Evolutionary conservation across 2,329 filamentous ascomycete species (phyloP).

Genomic region (Rutstroemia sp.): DNA sequence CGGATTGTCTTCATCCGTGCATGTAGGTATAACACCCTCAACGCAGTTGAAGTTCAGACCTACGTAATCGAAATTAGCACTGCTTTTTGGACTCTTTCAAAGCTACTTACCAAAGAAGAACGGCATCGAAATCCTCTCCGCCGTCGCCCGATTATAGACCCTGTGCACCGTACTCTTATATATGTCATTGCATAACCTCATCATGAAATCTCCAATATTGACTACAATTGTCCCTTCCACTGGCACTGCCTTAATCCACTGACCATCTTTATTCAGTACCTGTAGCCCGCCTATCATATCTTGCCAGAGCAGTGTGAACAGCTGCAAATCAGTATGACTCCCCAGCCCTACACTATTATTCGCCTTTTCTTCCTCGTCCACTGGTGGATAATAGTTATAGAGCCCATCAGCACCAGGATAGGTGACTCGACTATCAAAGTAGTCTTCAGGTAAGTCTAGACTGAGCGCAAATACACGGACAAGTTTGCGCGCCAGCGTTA

Average conservation of each 20-base stretch:
- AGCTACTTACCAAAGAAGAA: slow-evolving; percentile 43
- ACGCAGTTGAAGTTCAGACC: slow-evolving; percentile 46
- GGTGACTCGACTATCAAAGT: slow-evolving; percentile 46
- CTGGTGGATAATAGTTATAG: slow-evolving; percentile 39
- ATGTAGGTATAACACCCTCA: slow-evolving; percentile 41
- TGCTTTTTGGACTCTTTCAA: background rate
- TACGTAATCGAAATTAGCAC: background rate
- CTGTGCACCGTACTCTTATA: slow-evolving; percentile 45
- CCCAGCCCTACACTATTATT: slow-evolving; percentile 35
- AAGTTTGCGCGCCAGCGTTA: slow-evolving; percentile 43
- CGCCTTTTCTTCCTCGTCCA: slow-evolving; percentile 27
- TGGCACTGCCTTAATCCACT: slow-evolving; percentile 38
- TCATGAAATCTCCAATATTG: slow-evolving; percentile 46
- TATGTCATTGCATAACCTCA: slow-evolving; percentile 42
- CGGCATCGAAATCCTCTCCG: slow-evolving; percentile 44
- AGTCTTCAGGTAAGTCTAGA: slow-evolving; percentile 44
- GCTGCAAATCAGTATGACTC: slow-evolving; percentile 41
- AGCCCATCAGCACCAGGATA: slow-evolving; percentile 41
- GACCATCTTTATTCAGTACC: slow-evolving; percentile 35
- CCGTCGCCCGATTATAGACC: slow-evolving; percentile 36
- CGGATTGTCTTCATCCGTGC: slow-evolving; percentile 38
- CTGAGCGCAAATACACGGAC: slow-evolving; percentile 47
- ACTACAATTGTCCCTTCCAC: slow-evolving; percentile 42
- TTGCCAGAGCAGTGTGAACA: slow-evolving; percentile 43
- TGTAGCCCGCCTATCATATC: slow-evolving; percentile 37